Conservation (phyloP, 371 early-diverging fungal species). For the Paraphysoderma sedebokerense region DNA sequence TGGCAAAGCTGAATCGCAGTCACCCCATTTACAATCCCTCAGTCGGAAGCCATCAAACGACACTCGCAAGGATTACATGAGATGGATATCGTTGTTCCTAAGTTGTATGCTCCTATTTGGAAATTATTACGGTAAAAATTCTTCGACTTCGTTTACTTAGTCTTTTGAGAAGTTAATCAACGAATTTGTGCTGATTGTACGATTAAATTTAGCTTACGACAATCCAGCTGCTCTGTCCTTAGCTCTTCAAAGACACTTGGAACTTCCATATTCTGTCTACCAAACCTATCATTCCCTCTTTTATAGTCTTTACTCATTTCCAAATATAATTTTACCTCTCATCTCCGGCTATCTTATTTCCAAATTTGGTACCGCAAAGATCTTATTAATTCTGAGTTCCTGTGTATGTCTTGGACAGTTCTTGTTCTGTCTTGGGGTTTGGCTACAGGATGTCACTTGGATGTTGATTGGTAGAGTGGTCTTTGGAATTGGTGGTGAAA, state of each 20-base stretch:
- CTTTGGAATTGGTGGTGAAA: constrained; percentile 49
- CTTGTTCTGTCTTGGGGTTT: constrained; percentile 27
- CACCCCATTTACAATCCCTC: no score
- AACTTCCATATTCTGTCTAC: constrained; percentile 1
- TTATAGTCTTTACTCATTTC: constrained; percentile 27
- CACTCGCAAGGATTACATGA: no score
- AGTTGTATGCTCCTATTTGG: constrained; percentile 36
- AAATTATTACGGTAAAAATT: constrained; percentile 18
- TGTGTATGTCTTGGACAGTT: constrained; percentile 35
- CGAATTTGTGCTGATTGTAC: background rate
- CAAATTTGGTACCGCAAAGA: constrained; percentile 12
- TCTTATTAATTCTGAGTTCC: constrained; percentile 22
- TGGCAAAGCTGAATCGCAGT: no score
- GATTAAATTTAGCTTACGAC: constrained; percentile 23
- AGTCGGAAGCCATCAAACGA: no score
- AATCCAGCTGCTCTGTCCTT: constrained; percentile 38
- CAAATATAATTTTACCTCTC: constrained; percentile 43
- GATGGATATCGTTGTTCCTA: constrained; percentile 26
- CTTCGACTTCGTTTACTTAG: background rate
- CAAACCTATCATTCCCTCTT: background rate
- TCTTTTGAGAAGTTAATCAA: background rate
- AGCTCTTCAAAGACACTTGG: constrained; percentile 20
- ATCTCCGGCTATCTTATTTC: constrained; percentile 29
- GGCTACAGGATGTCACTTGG: constrained; percentile 10
- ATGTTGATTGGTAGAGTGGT: constrained; percentile 35